These are phyloP conservation scores for Lyophyllum decastes DNA, from an alignment of 768 basidiomycete species.

Conservation along the genomic window DNA sequence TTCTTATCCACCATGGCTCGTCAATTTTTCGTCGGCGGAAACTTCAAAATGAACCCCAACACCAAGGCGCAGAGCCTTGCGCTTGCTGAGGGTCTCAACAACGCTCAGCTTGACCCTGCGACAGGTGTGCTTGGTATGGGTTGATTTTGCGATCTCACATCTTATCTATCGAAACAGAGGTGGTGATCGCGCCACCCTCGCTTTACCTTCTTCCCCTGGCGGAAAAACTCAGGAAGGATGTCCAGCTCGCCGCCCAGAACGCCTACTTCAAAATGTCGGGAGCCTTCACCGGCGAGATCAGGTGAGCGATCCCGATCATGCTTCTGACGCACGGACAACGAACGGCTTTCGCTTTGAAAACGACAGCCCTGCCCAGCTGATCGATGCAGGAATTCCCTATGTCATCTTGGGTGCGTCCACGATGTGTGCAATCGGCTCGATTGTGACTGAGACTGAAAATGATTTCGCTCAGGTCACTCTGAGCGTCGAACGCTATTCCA, in stretches of 20 bases:
- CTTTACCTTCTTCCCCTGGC: conserved; percentile 82
- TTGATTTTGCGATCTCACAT: conserved; percentile 10
- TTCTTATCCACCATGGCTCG: conserved; percentile 58
- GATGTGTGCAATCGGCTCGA: not conserved
- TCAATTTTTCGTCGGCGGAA: conserved; percentile 93
- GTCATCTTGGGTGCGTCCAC: conserved; percentile 77
- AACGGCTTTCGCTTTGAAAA: not conserved
- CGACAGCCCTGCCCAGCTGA: conserved; percentile 83
- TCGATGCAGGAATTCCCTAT: conserved; percentile 84
- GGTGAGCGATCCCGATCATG: conserved; percentile 43
- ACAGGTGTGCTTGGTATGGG: conserved; percentile 54
- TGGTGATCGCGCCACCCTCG: conserved; percentile 89
- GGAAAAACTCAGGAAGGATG: conserved; percentile 58
- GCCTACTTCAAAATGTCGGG: conserved; percentile 81
- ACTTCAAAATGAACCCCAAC: conserved; percentile 97
- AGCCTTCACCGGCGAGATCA: conserved; percentile 97
- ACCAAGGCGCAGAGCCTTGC: conserved; percentile 61
- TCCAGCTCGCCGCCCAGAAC: conserved; percentile 91
- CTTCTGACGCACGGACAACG: not conserved
- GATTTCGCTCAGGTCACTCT: conserved; percentile 68
- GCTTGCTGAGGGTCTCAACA: conserved; percentile 74
- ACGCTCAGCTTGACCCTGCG: conserved; percentile 72
- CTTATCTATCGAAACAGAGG: conserved; percentile 55
- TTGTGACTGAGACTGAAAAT: not conserved
- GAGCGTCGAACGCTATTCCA: conserved; percentile 93